Percentiles rank a stretch among this genome's conserved stretches.
Evolutionary conservation across 805 yeast species (phyloP).

Genomic region (Metschnikowia aberdeeniae): DNA sequence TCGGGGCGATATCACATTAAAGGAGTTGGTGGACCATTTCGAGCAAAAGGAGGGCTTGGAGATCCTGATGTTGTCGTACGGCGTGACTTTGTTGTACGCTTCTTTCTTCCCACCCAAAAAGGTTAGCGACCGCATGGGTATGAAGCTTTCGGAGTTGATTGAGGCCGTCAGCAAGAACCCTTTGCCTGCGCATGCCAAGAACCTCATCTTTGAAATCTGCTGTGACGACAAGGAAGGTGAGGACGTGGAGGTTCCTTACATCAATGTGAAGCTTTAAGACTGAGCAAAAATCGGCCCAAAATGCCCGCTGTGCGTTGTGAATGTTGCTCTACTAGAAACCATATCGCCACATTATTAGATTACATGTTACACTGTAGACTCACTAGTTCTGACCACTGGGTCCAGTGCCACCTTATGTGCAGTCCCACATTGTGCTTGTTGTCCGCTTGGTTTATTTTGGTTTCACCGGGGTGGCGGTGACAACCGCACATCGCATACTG

Average conservation of each 20-base stretch:
- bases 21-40: constrained; percentile 70
- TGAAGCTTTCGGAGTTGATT: constrained; percentile 71
- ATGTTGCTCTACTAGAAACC: too few species aligned
- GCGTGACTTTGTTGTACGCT: constrained; percentile 85
- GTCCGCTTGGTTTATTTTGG: too few species aligned
- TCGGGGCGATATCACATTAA: constrained; percentile 70
- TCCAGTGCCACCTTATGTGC: too few species aligned
- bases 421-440: too few species aligned
- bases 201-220: constrained; percentile 83
- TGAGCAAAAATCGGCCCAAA: too few species aligned
- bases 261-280: constrained; percentile 48
- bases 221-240: constrained; percentile 91
- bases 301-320: too few species aligned
- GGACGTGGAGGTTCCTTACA: constrained; percentile 92
- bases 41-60: constrained; percentile 79
- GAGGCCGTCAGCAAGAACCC: constrained; percentile 84
- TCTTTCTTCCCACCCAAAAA: constrained; percentile 92
- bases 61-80: constrained; percentile 87
- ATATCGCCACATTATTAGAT: too few species aligned
- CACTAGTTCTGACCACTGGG: too few species aligned
- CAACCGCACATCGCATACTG: too few species aligned
- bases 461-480: too few species aligned
- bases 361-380: too few species aligned
- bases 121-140: constrained; percentile 65
- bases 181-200: constrained; percentile 65